These are phyloP conservation scores for Mucor plumbeus DNA, from an alignment of 371 early-diverging fungal genomes.

Conservation along the genomic window DNA sequence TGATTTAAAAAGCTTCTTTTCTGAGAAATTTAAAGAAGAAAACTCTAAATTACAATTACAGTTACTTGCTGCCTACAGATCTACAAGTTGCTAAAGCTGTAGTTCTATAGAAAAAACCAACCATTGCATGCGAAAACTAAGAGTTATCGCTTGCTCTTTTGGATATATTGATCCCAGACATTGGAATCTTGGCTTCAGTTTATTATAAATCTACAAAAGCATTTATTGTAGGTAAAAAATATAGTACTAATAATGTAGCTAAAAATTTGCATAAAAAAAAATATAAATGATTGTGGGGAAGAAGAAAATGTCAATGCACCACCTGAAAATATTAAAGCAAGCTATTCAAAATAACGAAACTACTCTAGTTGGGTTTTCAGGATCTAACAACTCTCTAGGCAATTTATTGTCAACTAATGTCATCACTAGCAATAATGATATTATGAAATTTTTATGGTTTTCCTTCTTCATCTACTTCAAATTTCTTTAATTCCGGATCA, in stretches of 20 bases:
- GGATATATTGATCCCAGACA: constrained; percentile 87
- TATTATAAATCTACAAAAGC: constrained; percentile 91
- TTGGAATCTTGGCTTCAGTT: constrained; percentile 89
- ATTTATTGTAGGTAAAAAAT: constrained; percentile 73
- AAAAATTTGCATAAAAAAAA: constrained; percentile 46
- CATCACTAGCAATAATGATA: constrained; percentile 35
- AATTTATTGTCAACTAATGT: constrained; percentile 17
- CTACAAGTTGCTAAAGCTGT: constrained; percentile 83
- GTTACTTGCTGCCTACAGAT: constrained; percentile 90
- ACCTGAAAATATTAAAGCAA: constrained; percentile 12
- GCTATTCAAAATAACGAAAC: constrained; percentile 42
- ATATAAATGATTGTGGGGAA: constrained; percentile 44
- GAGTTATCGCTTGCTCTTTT: constrained; percentile 79
- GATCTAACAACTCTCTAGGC: not conserved
- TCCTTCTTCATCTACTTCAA: constrained; percentile 13
- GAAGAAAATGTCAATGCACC: constrained; percentile 62
- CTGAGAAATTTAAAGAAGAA: constrained; percentile 70
- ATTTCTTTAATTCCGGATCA: no score
- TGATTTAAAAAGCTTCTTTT: constrained; percentile 78
- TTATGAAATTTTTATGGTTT: constrained; percentile 42
- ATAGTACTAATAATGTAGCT: constrained; percentile 61
- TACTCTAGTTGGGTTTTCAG: constrained; percentile 27
- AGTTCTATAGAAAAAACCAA: constrained; percentile 89
- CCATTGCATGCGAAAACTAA: constrained; percentile 84
- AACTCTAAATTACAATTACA: constrained; percentile 81